A percentile compares a stretch with the other conserved stretches of the same genome.
Conservation (phyloP, 1,139 yeast species). For the Debaryomyces udenii region DNA sequence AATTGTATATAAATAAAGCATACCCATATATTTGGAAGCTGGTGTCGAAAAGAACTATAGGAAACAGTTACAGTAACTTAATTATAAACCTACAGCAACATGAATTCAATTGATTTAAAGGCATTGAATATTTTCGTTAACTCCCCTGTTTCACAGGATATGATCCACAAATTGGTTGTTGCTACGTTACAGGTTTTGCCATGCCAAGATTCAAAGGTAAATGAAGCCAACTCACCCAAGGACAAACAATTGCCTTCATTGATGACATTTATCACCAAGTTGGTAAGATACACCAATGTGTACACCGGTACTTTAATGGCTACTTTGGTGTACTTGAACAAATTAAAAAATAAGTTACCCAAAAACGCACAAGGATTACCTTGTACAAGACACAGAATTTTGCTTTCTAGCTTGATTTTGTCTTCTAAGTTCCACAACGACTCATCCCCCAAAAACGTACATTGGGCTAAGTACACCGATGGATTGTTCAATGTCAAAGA, state of each 20-base stretch:
- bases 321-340: slow-evolving; percentile 66
- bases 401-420: slow-evolving; percentile 70
- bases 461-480: slow-evolving; percentile 79
- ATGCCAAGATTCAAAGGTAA: slow-evolving; percentile 47
- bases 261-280: slow-evolving; percentile 70
- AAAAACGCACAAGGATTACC: slow-evolving; percentile 74
- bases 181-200: slow-evolving; percentile 65
- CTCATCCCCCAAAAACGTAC: slow-evolving; percentile 72
- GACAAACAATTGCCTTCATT: slow-evolving; percentile 62
- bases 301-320: slow-evolving; percentile 78
- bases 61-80: background rate
- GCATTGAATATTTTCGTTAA: slow-evolving; percentile 58
- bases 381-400: slow-evolving; percentile 76
- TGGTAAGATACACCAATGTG: slow-evolving; percentile 73
- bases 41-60: background rate
- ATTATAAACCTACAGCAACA: slow-evolving; percentile 8
- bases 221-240: slow-evolving; percentile 31
- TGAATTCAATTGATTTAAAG: slow-evolving; percentile 42
- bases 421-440: slow-evolving; percentile 78
- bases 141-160: slow-evolving; percentile 64
- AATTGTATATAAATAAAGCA: slow-evolving; percentile 4
- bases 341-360: slow-evolving; percentile 62
- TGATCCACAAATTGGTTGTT: slow-evolving; percentile 66
- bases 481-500: slow-evolving; percentile 69
- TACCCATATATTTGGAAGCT: slow-evolving; percentile 1